Evolutionary conservation across 106 monocot genomes (phyloP).

Genomic region (Dendrobium officinale): DNA sequence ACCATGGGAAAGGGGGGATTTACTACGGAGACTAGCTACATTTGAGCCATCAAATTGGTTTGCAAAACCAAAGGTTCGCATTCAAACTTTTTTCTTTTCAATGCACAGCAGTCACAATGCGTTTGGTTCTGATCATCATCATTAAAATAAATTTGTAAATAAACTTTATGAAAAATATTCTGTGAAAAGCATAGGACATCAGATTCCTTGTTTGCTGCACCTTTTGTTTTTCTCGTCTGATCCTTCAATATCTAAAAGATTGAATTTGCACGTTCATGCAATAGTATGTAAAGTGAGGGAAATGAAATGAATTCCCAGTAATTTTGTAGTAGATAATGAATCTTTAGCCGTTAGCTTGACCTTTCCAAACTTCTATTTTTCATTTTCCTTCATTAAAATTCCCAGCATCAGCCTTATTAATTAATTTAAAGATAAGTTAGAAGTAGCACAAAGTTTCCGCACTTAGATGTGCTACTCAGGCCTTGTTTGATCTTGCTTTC

Average conservation of each 20-base stretch:
- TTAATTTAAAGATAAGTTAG: neutral
- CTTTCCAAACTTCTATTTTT: no score
- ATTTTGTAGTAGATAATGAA: no score
- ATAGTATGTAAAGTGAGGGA: no score
- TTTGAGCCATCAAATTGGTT: slow-evolving; percentile 84
- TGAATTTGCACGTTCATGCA: neutral
- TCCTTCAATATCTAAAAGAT: neutral
- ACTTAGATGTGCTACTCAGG: neutral
- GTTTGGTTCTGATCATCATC: neutral
- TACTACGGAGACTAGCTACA: slow-evolving; percentile 87
- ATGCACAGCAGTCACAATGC: neutral
- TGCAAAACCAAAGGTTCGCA: slow-evolving; percentile 70
- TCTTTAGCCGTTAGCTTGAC: no score
- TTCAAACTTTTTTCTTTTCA: neutral
- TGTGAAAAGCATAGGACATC: neutral
- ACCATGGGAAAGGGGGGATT: slow-evolving; percentile 97
- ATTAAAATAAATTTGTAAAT: neutral
- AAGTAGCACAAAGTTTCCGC: neutral
- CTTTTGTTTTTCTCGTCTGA: neutral
- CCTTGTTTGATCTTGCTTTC: neutral
- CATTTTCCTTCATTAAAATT: no score
- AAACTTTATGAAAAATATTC: neutral
- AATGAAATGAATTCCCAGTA: no score
- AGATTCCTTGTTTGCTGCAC: neutral
- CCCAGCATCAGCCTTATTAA: neutral